phyloP scores from a whole-genome alignment of 768 basidiomycete genomes.

The Stropharia rugosoannulata region DNA sequence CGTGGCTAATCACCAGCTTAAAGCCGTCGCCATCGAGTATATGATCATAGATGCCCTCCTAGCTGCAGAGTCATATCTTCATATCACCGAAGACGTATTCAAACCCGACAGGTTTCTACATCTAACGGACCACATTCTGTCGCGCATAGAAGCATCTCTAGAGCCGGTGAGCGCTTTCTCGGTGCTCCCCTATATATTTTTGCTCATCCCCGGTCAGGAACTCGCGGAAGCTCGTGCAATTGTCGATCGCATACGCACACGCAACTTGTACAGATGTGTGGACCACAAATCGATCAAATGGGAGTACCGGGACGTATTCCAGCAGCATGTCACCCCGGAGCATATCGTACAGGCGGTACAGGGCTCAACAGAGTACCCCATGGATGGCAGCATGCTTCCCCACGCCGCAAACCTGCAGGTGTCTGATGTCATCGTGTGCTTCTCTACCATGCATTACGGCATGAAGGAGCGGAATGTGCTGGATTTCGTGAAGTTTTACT shows the following conservation, averaged over 20 bases:
- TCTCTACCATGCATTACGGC: slow-evolving; percentile 72
- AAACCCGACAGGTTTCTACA: slow-evolving; percentile 60
- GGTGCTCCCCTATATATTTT: not conserved
- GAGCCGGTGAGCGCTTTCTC: slow-evolving; percentile 41
- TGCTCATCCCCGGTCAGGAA: slow-evolving; percentile 38
- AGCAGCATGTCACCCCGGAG: slow-evolving; percentile 36
- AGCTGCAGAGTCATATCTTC: slow-evolving; percentile 61
- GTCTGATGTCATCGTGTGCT: slow-evolving; percentile 62
- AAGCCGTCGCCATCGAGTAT: slow-evolving; percentile 77
- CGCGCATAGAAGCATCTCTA: slow-evolving; percentile 53
- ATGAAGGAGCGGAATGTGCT: slow-evolving; percentile 72
- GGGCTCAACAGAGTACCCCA: not conserved
- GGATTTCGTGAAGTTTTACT: slow-evolving; percentile 70
- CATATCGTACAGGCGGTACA: slow-evolving; percentile 43
- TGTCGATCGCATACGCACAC: slow-evolving; percentile 56
- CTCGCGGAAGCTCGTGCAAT: slow-evolving; percentile 59
- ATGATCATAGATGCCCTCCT: slow-evolving; percentile 83
- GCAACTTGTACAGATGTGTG: slow-evolving; percentile 70
- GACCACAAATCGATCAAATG: slow-evolving; percentile 59
- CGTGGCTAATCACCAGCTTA: not conserved
- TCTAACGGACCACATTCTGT: slow-evolving; percentile 69
- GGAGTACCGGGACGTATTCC: slow-evolving; percentile 33
- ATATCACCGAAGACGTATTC: slow-evolving; percentile 55
- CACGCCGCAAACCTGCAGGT: slow-evolving; percentile 33
- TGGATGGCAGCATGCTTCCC: not conserved